phyloP scores from a whole-genome alignment of 177 flowering plant species.

The Vitis hybrid region DNA sequence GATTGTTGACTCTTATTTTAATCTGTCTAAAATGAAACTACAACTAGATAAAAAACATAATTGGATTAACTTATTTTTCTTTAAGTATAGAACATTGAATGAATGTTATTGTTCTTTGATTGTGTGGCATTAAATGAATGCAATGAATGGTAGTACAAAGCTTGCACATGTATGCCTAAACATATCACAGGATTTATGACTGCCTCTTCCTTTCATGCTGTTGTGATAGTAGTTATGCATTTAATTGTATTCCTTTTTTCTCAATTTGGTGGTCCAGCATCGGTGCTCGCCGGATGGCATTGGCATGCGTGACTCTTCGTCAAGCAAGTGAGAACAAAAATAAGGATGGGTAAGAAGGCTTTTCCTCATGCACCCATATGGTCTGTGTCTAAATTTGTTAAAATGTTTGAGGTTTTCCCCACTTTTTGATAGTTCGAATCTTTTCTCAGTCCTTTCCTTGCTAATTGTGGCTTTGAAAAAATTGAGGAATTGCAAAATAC shows the following conservation, averaged over 20 bases:
- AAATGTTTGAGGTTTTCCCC: not conserved
- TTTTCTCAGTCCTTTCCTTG: not conserved
- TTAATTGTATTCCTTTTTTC: not conserved
- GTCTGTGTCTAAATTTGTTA: not conserved
- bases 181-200: no score
- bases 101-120: no score
- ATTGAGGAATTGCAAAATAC: not conserved
- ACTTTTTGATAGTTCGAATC: not conserved
- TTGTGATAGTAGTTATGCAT: not conserved
- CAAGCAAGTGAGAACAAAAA: slow-evolving; percentile 9
- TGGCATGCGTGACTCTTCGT: slow-evolving; percentile 7
- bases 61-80: no score
- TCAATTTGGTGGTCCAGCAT: slow-evolving; percentile 10
- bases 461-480: not conserved
- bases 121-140: no score
- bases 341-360: slow-evolving; percentile 6
- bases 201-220: no score
- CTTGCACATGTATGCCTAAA: no score
- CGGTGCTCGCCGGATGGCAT: slow-evolving; percentile 15
- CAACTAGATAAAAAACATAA: no score
- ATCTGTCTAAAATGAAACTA: no score
- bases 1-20: no score
- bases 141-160: no score
- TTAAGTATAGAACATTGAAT: no score
- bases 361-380: not conserved